Conservation (phyloP, 1,284 basidiomycete species). For the Hymenochaete sp. region DNA sequence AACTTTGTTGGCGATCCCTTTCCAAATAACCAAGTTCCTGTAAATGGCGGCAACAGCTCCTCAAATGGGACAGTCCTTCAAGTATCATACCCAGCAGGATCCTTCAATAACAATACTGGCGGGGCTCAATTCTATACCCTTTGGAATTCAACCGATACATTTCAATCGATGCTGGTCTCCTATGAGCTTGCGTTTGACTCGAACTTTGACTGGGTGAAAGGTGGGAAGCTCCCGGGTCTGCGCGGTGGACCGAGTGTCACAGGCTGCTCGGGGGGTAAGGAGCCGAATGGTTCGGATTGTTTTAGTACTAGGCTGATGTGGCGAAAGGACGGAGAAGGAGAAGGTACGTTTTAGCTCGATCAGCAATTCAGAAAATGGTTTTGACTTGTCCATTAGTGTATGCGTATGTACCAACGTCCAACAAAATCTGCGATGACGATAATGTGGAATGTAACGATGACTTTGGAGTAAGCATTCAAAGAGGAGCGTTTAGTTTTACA, state of each 20-base stretch:
- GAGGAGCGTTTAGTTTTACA: slow-evolving; percentile 32
- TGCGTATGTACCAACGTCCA: slow-evolving; percentile 49
- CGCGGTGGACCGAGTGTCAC: slow-evolving; percentile 33
- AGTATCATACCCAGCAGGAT: slow-evolving; percentile 55
- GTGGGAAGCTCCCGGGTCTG: slow-evolving; percentile 41
- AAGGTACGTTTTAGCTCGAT: slow-evolving; percentile 26
- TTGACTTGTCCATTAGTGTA: slow-evolving; percentile 37
- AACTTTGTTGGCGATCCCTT: slow-evolving; percentile 62
- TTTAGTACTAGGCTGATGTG: slow-evolving; percentile 42
- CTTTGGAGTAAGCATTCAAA: slow-evolving; percentile 35
- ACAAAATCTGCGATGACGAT: slow-evolving; percentile 27
- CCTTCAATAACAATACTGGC: slow-evolving; percentile 50
- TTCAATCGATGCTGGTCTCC: slow-evolving; percentile 55
- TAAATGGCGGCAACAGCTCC: slow-evolving; percentile 24
- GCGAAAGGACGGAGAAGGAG: slow-evolving; percentile 33
- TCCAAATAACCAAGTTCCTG: slow-evolving; percentile 37
- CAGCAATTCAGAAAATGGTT: slow-evolving; percentile 12
- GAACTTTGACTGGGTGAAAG: slow-evolving; percentile 41
- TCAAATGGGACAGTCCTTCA: slow-evolving; percentile 48
- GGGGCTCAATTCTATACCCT: slow-evolving; percentile 58
- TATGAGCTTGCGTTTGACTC: slow-evolving; percentile 66
- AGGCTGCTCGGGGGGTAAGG: slow-evolving; percentile 35
- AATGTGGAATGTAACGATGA: slow-evolving; percentile 33
- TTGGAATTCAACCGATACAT: slow-evolving; percentile 49
- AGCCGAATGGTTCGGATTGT: slow-evolving; percentile 34